Conservation (phyloP, 2,329 filamentous ascomycete species). For the Fusarium duplospermum region DNA sequence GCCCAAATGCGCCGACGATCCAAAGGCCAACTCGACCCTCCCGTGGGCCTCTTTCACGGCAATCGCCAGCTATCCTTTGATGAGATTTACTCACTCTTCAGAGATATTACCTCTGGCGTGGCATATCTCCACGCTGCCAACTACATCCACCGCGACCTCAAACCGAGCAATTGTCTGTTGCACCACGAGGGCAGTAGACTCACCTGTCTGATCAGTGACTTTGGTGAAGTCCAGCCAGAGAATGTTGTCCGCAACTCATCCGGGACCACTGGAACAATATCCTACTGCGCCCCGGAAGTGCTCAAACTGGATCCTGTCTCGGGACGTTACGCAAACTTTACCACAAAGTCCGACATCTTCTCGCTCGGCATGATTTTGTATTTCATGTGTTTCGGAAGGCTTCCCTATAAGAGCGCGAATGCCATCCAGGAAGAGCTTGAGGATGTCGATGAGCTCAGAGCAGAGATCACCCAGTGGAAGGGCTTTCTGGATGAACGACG, state of each 20-base stretch:
- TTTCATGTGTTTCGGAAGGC: constrained; percentile 92
- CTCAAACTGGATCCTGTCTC: constrained; percentile 72
- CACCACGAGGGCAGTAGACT: constrained; percentile 79
- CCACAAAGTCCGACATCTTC: constrained; percentile 97
- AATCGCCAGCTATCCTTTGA: constrained; percentile 74
- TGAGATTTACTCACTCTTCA: constrained; percentile 96
- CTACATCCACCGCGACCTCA: constrained; percentile 96
- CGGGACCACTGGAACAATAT: constrained; percentile 94
- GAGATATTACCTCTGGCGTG: constrained; percentile 91
- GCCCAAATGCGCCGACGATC: constrained; percentile 86
- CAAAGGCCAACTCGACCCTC: constrained; percentile 77
- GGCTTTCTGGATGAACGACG: constrained; percentile 85
- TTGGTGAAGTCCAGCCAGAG: constrained; percentile 93
- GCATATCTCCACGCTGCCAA: constrained; percentile 90
- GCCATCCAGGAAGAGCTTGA: constrained; percentile 90
- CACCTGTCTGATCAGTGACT: constrained; percentile 92
- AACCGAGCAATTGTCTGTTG: constrained; percentile 93
- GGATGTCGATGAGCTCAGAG: constrained; percentile 85
- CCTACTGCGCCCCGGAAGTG: constrained; percentile 97
- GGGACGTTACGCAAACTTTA: constrained; percentile 90
- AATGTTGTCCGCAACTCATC: constrained; percentile 87
- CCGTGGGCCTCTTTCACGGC: constrained; percentile 57
- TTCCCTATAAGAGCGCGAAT: constrained; percentile 89
- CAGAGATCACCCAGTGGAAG: constrained; percentile 87
- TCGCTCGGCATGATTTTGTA: constrained; percentile 98